These are phyloP conservation scores for Coelastrella sp. DNA, from an alignment of 139 green algal genomes.

Conservation along the genomic window DNA sequence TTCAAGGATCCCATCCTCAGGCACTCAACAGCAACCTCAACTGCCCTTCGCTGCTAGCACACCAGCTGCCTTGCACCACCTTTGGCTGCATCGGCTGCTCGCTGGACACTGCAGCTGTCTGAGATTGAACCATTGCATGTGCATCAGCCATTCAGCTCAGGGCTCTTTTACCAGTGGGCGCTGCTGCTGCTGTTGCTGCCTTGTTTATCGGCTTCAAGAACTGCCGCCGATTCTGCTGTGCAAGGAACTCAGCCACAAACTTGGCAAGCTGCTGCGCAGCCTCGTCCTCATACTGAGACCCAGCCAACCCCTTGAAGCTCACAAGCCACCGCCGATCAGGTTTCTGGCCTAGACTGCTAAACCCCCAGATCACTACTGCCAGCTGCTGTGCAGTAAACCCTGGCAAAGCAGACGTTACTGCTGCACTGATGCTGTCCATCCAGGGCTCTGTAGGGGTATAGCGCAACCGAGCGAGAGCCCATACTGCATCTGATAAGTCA, in stretches of 20 bases:
- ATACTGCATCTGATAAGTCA: slow-evolving; percentile 14
- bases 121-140: no score
- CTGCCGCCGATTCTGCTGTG: slow-evolving; percentile 31
- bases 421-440: neutral
- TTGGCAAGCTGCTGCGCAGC: neutral
- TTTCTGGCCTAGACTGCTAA: neutral
- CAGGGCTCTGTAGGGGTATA: slow-evolving; percentile 5
- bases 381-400: slow-evolving; percentile 14
- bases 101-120: no score
- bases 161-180: no score
- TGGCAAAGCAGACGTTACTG: neutral
- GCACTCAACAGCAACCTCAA: no score
- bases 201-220: neutral
- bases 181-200: neutral
- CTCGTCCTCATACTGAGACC: neutral
- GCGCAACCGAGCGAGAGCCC: slow-evolving; percentile 17
- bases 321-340: slow-evolving; percentile 41
- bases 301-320: neutral
- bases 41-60: no score
- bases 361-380: slow-evolving; percentile 44
- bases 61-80: no score
- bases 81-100: no score
- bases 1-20: no score
- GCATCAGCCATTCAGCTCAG: no score
- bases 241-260: slow-evolving; percentile 21